Percentiles rank a stretch among this genome's conserved stretches.
These are phyloP conservation scores for Capronia epimyces DNA, from an alignment of 2,329 filamentous ascomycete genomes.

Conservation along the genomic window DNA sequence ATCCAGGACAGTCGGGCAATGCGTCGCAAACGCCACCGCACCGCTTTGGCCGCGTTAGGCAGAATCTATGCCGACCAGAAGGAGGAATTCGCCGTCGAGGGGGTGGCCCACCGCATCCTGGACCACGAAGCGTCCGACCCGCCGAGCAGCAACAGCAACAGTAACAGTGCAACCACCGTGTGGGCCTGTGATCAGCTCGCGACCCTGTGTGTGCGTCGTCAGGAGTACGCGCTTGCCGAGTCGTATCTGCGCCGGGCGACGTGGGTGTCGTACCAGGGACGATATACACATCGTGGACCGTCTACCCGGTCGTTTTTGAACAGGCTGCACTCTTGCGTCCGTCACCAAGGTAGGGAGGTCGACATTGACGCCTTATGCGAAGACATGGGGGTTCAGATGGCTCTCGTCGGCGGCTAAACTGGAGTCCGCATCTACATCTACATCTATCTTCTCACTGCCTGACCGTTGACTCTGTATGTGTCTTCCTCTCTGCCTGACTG, in stretches of 20 bases:
- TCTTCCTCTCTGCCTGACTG: too few species aligned
- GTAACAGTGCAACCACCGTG: constrained; percentile 13
- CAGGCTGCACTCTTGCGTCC: constrained; percentile 9
- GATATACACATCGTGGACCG: constrained; percentile 16
- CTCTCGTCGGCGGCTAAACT: not conserved
- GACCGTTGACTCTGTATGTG: too few species aligned
- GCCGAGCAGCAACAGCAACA: not conserved
- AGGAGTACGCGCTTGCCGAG: constrained; percentile 14
- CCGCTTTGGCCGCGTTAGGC: constrained; percentile 17
- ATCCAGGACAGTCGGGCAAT: constrained; percentile 18
- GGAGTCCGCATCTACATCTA: too few species aligned
- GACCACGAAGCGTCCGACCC: constrained; percentile 12
- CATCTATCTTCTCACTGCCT: too few species aligned
- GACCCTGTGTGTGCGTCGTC: constrained; percentile 9
- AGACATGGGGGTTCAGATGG: not conserved
- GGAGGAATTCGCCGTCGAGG: constrained; percentile 17
- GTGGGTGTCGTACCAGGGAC: constrained; percentile 2
- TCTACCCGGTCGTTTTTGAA: constrained; percentile 11
- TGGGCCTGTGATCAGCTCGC: constrained; percentile 23
- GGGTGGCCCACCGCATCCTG: constrained; percentile 17
- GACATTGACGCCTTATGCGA: not conserved
- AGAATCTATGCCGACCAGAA: constrained; percentile 16
- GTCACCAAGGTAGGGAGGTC: constrained; percentile 12
- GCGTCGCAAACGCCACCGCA: constrained; percentile 15
- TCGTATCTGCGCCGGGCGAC: constrained; percentile 15